Base-by-base conservation (phyloP, 2,329 filamentous ascomycete genomes). In the Anthostomella pinea region DNA sequence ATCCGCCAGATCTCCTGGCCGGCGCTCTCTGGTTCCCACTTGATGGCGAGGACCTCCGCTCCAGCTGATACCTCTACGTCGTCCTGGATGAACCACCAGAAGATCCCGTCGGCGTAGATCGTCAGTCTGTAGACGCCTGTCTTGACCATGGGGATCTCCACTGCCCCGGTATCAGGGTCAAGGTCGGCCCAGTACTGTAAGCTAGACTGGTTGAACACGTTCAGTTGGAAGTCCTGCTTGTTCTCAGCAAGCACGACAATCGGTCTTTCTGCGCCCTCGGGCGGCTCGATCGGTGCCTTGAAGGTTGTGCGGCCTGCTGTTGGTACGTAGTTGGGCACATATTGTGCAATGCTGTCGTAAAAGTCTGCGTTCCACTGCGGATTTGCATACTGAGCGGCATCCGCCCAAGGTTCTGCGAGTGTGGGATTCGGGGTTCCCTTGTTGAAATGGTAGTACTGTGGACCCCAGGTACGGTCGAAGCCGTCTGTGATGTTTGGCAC, bases 401-500 rank as follows among this genome's bases (percentile, higher is more conserved):
- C 79, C 2, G 63, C 59, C 13, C 76, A 66, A 2, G 80, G 65
- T 4, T 66, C 64, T 7, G 69, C 58, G 21, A 78, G 62, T 2
- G 65, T 59, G 2, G 67, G 64, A 5, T 66, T 64, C 0, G 64
- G 58, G 1, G 65, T 59, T 6, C 75, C 75, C 35, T 69, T 70
- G 56, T 82, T 83, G 65, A 83, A 83, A 52, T 81, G 67, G 49
- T 75, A 83, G 46, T 73, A 81, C 50, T 77, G 72, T 32, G 79
- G 79, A 1, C 79, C 79, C 51, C 79, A 82, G 0, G 78, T 83
- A 3, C 78, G 67, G 46, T 83, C 79, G 43, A 82, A 82, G 0
- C 79, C 79, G 41, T 76, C 57, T 0, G 75, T 80, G 45, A 83
- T 81, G 44, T 82, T 80, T 2, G 79, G 78, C 2, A 45, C 39